Evolutionary conservation across 2,329 filamentous ascomycete genomes (phyloP).

Genomic region (Cladosporium sp.): DNA sequence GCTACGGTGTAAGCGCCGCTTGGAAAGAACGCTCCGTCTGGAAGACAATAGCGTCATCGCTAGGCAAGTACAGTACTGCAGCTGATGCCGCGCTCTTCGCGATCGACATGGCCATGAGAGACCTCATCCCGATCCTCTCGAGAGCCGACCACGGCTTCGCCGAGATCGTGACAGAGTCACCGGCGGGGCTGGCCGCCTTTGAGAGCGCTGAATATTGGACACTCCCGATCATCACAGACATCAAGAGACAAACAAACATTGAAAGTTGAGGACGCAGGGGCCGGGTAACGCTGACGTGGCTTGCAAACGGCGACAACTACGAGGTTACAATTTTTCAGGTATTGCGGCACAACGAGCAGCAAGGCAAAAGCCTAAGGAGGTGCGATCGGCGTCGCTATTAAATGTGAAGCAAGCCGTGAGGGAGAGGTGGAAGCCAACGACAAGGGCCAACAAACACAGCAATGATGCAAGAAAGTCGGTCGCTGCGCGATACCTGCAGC

Average conservation of each 20-base stretch:
- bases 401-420: conserved; percentile 1
- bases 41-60: not conserved
- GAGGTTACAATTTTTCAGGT: not conserved
- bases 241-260: not conserved
- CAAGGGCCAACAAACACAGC: conserved; percentile 4
- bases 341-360: not conserved
- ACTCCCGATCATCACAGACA: not conserved
- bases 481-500: conserved; percentile 2
- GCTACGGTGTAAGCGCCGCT: not conserved
- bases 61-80: not conserved
- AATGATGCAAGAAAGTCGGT: not conserved
- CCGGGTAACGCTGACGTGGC: conserved; percentile 21
- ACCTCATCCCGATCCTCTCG: not conserved
- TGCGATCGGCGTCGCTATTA: conserved; percentile 2
- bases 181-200: not conserved
- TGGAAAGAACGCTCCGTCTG: not conserved
- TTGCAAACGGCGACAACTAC: not conserved
- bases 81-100: not conserved
- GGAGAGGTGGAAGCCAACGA: not conserved
- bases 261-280: not conserved
- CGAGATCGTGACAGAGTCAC: not conserved
- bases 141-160: not conserved
- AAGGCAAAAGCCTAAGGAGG: not conserved
- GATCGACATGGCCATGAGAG: not conserved
- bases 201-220: not conserved